Evolutionary conservation across 768 basidiomycete species (phyloP).

Genomic region (Termitomyces sp.): DNA sequence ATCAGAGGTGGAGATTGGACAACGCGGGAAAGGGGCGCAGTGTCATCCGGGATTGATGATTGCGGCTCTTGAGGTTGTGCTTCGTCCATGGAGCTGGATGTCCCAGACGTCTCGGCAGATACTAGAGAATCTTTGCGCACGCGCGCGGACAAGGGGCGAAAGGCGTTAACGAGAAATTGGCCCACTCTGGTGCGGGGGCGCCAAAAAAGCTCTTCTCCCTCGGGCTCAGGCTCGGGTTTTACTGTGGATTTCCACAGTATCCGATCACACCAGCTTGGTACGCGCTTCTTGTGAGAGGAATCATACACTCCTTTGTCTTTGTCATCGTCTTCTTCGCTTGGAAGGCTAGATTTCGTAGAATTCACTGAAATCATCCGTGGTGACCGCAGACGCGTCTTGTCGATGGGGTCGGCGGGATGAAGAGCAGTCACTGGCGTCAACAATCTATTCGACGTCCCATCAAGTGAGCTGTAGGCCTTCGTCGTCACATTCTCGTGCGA

Average conservation of each 20-base stretch:
- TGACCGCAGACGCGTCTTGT: conserved; percentile 22
- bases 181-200: conserved; percentile 46
- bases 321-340: conserved; percentile 34
- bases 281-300: conserved; percentile 76
- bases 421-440: conserved; percentile 5
- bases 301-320: conserved; percentile 72
- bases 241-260: conserved; percentile 81
- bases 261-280: conserved; percentile 89
- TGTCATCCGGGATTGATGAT: conserved; percentile 19
- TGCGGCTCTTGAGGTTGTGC: conserved; percentile 7
- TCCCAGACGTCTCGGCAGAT: conserved; percentile 26
- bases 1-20: conserved; percentile 14
- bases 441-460: conserved; percentile 12
- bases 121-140: conserved; percentile 35
- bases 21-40: conserved; percentile 23
- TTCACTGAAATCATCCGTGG: conserved; percentile 30
- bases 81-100: conserved; percentile 20
- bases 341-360: conserved; percentile 35
- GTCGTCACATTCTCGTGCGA: neutral
- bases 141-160: conserved; percentile 45
- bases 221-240: conserved; percentile 40
- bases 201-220: conserved; percentile 33
- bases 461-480: conserved; percentile 16
- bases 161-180: conserved; percentile 53
- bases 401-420: conserved; percentile 19